phyloP scores from a whole-genome alignment of 2,329 filamentous ascomycete species.

The Lecanicillium sp. region DNA sequence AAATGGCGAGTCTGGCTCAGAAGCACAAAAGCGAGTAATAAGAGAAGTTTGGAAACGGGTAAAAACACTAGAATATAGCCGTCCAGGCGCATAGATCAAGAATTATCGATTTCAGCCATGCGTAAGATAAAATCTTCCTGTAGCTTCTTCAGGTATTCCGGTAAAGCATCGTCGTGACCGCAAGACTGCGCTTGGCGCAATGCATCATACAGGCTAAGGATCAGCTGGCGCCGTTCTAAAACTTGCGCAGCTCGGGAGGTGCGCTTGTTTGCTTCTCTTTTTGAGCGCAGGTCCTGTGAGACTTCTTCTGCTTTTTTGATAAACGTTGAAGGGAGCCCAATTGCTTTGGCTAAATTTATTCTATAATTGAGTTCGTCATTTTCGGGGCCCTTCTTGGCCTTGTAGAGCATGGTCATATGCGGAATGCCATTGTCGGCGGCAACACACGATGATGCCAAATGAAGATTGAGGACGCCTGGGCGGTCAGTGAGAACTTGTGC shows the following conservation, averaged over 20 bases:
- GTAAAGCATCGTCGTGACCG: slow-evolving; percentile 51
- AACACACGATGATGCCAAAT: slow-evolving; percentile 63
- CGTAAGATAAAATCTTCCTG: slow-evolving; percentile 9
- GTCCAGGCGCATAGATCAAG: slow-evolving; percentile 45
- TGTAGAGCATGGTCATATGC: slow-evolving; percentile 83
- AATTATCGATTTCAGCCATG: slow-evolving; percentile 7
- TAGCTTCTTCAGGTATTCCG: slow-evolving; percentile 54
- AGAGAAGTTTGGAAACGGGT: slow-evolving; percentile 67
- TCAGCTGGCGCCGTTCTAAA: slow-evolving; percentile 57
- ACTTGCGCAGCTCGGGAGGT: slow-evolving; percentile 49
- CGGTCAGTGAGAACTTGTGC: slow-evolving; percentile 66
- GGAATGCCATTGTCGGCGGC: slow-evolving; percentile 37
- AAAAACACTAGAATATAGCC: slow-evolving; percentile 53
- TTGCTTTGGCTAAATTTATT: slow-evolving; percentile 66
- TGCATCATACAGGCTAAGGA: slow-evolving; percentile 65
- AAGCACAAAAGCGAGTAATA: slow-evolving; percentile 62
- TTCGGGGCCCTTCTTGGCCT: slow-evolving; percentile 62
- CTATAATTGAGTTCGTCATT: slow-evolving; percentile 67
- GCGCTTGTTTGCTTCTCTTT: slow-evolving; percentile 45
- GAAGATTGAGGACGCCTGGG: slow-evolving; percentile 72
- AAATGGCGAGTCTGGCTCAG: slow-evolving; percentile 50
- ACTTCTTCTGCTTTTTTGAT: slow-evolving; percentile 61
- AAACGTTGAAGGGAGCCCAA: slow-evolving; percentile 62
- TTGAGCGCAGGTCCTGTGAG: slow-evolving; percentile 50
- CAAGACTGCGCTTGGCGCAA: slow-evolving; percentile 60